Percentiles rank a stretch among this genome's conserved stretches.
Conservation (phyloP, 306 rosid genomes). For the Lathyrus sativus region DNA sequence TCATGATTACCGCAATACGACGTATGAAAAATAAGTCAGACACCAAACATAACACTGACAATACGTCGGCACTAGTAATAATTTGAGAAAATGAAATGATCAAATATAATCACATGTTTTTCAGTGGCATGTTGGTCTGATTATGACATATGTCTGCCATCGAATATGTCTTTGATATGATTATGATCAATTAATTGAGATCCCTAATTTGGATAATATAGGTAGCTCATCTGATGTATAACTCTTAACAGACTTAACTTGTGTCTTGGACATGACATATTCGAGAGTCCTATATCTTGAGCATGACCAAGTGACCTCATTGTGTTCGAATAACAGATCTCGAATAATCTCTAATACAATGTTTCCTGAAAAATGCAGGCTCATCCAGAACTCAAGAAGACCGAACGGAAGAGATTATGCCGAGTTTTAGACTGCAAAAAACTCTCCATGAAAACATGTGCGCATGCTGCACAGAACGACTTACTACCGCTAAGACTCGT, state of each 20-base stretch:
- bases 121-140: not conserved
- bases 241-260: not conserved
- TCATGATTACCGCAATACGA: conserved; percentile 27
- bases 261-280: not conserved
- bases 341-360: not conserved
- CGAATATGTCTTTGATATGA: not conserved
- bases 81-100: not conserved
- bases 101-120: not conserved
- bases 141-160: not conserved
- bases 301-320: not conserved
- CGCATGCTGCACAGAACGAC: conserved; percentile 98
- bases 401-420: conserved; percentile 88
- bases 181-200: not conserved
- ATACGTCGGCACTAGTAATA: not conserved
- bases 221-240: not conserved
- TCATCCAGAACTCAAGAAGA: conserved; percentile 84
- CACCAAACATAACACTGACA: not conserved
- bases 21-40: not conserved
- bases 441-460: conserved; percentile 91
- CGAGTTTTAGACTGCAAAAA: conserved; percentile 88
- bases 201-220: not conserved
- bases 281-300: not conserved
- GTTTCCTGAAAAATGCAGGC: conserved; percentile 50
- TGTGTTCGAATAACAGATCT: not conserved
- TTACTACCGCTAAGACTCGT: conserved; percentile 85